A percentile compares a stretch with the other conserved stretches of the same genome.
Evolutionary conservation across 2,329 filamentous ascomycete species (phyloP).

Genomic region (Curvularia sp.): DNA sequence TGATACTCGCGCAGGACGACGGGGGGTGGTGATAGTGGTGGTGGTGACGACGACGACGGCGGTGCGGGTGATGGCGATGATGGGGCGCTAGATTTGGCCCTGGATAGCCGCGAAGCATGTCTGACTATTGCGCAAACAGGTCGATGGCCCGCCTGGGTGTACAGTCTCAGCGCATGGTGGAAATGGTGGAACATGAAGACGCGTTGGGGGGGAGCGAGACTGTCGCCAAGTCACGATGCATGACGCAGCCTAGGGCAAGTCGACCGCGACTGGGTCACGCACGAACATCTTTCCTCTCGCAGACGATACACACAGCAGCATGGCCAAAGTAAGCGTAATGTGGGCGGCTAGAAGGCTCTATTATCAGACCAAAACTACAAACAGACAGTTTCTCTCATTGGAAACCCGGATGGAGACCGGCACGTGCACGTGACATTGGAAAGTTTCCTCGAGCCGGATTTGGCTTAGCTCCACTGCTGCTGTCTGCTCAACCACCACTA

Average conservation of each 20-base stretch:
- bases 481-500: background rate
- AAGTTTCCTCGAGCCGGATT: background rate
- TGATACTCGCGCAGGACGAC: conserved; percentile 82
- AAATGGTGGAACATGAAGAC: conserved; percentile 49
- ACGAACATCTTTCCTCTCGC: conserved; percentile 7
- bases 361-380: background rate
- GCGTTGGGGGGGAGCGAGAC: conserved; percentile 23
- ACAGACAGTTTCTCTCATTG: background rate
- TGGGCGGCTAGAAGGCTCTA: background rate
- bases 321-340: background rate
- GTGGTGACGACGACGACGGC: conserved; percentile 18
- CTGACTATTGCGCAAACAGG: conserved; percentile 18
- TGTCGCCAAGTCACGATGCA: conserved; percentile 35
- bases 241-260: conserved; percentile 18
- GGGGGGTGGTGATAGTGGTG: conserved; percentile 32
- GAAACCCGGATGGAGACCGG: background rate
- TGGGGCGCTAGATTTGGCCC: background rate
- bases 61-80: conserved; percentile 21
- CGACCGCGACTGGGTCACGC: conserved; percentile 16
- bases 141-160: conserved; percentile 20
- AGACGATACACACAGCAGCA: background rate
- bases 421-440: background rate
- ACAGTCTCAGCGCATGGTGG: conserved; percentile 43
- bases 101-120: conserved; percentile 28
- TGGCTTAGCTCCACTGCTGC: background rate